Evolutionary conservation across 352 stramenopile genomes (phyloP).

Genomic region (Pythium oligandrum): DNA sequence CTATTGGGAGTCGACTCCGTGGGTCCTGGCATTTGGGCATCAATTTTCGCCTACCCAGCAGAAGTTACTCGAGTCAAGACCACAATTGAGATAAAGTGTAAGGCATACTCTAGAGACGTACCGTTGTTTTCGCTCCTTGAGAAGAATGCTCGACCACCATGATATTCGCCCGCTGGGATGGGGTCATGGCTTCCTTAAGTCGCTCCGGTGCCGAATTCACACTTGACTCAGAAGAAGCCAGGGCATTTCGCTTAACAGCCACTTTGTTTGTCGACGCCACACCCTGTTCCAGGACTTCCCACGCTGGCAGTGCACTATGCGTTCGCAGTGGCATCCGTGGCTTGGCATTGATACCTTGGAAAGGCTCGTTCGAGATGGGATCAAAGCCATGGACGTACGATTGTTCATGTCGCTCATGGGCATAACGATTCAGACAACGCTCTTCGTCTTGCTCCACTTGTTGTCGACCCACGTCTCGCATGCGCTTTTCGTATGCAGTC

Average conservation of each 20-base stretch:
- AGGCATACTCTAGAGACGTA: too few relatives aligned
- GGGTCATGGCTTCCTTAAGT: too few relatives aligned
- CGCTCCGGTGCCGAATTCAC: too few relatives aligned
- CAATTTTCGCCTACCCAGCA: too few relatives aligned
- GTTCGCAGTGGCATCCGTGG: constrained; percentile 35
- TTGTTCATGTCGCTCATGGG: constrained; percentile 51
- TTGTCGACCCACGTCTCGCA: constrained; percentile 33
- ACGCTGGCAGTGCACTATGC: constrained; percentile 32
- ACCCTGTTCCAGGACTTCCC: constrained; percentile 45
- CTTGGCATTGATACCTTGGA: constrained; percentile 44
- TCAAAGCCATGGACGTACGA: constrained; percentile 59
- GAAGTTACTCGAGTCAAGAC: too few relatives aligned
- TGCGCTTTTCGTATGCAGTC: constrained; percentile 45
- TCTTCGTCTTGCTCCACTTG: constrained; percentile 33
- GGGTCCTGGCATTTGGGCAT: too few relatives aligned
- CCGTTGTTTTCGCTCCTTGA: too few relatives aligned
- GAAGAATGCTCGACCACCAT: constrained; percentile 21
- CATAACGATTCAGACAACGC: constrained; percentile 55
- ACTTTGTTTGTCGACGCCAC: constrained; percentile 23
- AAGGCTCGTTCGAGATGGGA: constrained; percentile 57
- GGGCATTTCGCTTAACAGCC: not conserved
- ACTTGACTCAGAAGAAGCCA: too few relatives aligned
- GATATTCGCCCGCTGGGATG: constrained; percentile 22
- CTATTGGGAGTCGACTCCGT: too few relatives aligned
- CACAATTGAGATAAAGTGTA: too few relatives aligned